A percentile compares a stretch with the other conserved stretches of the same genome.
These are phyloP conservation scores for Zygosaccharomyces bisporus DNA, from an alignment of 805 yeast genomes.

Conservation along the genomic window DNA sequence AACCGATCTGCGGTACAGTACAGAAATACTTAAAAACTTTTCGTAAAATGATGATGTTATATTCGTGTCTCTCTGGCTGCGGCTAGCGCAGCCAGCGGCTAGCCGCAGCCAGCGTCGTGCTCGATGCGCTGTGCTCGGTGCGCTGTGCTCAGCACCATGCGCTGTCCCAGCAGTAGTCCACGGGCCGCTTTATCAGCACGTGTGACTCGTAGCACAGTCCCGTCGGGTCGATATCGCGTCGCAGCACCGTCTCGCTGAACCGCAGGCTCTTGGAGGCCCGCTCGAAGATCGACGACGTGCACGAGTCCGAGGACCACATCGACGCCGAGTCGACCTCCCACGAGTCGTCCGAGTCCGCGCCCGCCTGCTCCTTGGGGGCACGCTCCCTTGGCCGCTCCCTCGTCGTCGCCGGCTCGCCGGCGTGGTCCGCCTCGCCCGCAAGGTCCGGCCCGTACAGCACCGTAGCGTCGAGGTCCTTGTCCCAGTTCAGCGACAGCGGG, in stretches of 20 bases:
- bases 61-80: no score
- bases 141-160: neutral
- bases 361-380: constrained; percentile 5
- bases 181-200: constrained; percentile 19
- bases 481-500: constrained; percentile 89
- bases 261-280: constrained; percentile 19
- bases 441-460: constrained; percentile 87
- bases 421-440: neutral
- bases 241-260: constrained; percentile 26
- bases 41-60: no score
- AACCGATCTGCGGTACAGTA: no score
- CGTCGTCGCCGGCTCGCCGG: constrained; percentile 2
- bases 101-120: neutral
- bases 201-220: constrained; percentile 23
- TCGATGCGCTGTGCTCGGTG: no score
- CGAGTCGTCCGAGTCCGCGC: constrained; percentile 2
- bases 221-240: constrained; percentile 26
- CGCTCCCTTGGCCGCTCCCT: neutral
- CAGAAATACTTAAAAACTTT: no score
- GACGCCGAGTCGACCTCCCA: constrained; percentile 8
- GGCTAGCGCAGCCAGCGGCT: no score
- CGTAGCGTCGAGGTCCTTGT: constrained; percentile 89
- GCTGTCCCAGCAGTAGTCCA: constrained; percentile 1
- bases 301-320: constrained; percentile 26
- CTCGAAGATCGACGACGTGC: constrained; percentile 30